Evolutionary conservation across 352 stramenopile species (phyloP), one percentile per base, ranked within the genome.

Genomic region (Aphanomyces stellatus): DNA sequence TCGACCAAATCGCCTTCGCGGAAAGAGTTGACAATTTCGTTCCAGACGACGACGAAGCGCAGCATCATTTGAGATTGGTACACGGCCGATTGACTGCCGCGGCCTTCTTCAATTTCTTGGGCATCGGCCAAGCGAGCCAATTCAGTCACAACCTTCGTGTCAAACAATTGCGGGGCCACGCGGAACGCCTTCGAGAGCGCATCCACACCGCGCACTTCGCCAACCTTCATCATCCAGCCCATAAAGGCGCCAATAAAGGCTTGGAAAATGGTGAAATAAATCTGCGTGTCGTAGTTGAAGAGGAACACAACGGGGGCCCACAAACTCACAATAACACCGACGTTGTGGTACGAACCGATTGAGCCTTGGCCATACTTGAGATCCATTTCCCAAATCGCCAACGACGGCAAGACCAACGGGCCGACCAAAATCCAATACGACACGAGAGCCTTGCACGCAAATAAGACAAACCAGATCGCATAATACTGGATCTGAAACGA

Each of bases 1-100:
- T 91, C 82, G 4, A 91, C 60, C 48, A 91, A 62, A 69, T 91
- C 82, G 4, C 78, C 76, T 62, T 88, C 81, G 17, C 82, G 79
- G 71, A 91, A 91, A 5, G 81, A 89, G 70, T 91, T 91, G 4
- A 91, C 81, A 40, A 89, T 89, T 56, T 91, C 82, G 57, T 91
- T 91, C 82, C 82, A 91, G 2, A 91, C 82, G 4, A 91, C 82
- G 8, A 89, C 82, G 28, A 91, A 91, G 17, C 82, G 82, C 24
- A 91, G 67, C 81, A 89, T 88, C 82, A 89, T 89, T 66, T 91
- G 82, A 27, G 79, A 88, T 60, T 90, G 77, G 70, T 88, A 90
- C 3, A 80, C 80, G 3, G 78, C 78, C 3, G 84, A 10, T 2
- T 73, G 69, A 48, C 78, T 88, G 0, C 77, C 70, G 51, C 78